phyloP scores from a whole-genome alignment of 2,329 filamentous ascomycete genomes.

The Ophiostoma quercus region DNA sequence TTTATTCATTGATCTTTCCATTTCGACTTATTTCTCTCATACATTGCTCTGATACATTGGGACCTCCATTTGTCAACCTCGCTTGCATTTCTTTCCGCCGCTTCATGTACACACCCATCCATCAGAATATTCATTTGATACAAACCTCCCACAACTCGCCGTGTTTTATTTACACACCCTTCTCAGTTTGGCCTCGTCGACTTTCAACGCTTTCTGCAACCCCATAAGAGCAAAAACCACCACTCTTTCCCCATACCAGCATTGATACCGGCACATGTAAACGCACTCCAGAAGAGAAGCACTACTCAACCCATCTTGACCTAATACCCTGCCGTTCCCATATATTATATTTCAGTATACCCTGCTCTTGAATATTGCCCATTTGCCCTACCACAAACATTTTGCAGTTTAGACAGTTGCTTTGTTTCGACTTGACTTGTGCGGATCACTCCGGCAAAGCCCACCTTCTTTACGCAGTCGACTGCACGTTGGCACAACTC shows the following conservation, averaged over 20 bases:
- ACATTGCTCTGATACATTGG: not conserved
- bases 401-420: not conserved
- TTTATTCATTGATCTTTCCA: not conserved
- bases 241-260: not conserved
- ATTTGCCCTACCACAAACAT: not conserved
- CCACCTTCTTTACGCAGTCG: not conserved
- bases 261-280: not conserved
- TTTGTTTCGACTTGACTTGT: not conserved
- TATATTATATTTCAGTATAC: not conserved
- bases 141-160: not conserved
- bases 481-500: not conserved
- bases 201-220: not conserved
- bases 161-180: not conserved
- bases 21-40: not conserved
- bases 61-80: not conserved
- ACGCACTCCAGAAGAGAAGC: not conserved
- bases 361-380: not conserved
- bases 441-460: not conserved
- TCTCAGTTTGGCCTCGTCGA: not conserved
- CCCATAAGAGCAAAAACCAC: not conserved
- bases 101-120: conserved; percentile 19
- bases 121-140: not conserved
- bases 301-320: not conserved
- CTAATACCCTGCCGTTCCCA: not conserved
- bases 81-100: conserved; percentile 18